A percentile compares a stretch with the other conserved stretches of the same genome.
Evolutionary conservation across 306 rosid species (phyloP).

Genomic region (Vigna trinervia): DNA sequence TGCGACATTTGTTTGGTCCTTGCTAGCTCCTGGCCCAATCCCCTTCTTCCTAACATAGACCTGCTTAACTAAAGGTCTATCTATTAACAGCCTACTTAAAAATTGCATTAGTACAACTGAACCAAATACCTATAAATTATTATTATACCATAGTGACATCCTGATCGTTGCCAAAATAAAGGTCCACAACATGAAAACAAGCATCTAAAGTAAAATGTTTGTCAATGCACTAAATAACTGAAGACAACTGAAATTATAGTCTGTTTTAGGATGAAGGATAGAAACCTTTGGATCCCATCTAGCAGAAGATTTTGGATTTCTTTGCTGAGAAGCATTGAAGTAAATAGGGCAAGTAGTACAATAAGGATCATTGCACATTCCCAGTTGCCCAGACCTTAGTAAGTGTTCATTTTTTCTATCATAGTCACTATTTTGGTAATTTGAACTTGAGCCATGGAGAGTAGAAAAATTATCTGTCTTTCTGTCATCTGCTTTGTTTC

Average conservation of each 20-base stretch:
- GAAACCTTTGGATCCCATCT: slow-evolving; percentile 67
- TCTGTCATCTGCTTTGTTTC: slow-evolving; percentile 47
- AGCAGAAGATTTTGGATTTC: slow-evolving; percentile 43
- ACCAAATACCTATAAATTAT: slow-evolving; percentile 12
- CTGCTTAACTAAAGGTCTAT: neutral
- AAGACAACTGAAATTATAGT: slow-evolving; percentile 11
- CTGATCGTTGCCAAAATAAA: neutral
- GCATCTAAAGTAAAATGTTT: slow-evolving; percentile 17
- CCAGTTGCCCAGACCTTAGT: slow-evolving; percentile 82
- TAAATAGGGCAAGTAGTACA: slow-evolving; percentile 87
- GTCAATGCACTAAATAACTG: slow-evolving; percentile 11
- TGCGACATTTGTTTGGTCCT: neutral
- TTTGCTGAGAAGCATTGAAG: slow-evolving; percentile 56
- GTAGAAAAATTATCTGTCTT: slow-evolving; percentile 51
- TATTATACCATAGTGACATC: neutral
- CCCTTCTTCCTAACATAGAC: neutral
- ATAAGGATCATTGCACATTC: slow-evolving; percentile 90
- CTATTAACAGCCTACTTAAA: neutral
- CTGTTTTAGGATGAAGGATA: slow-evolving; percentile 38
- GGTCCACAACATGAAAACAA: neutral
- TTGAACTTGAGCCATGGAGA: slow-evolving; percentile 29
- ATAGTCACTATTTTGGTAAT: slow-evolving; percentile 49
- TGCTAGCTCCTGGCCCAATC: neutral
- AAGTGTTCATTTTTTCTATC: slow-evolving; percentile 66
- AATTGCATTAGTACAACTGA: neutral